Conservation (phyloP, 768 basidiomycete species). For the Cystofilobasidium ferigula region DNA sequence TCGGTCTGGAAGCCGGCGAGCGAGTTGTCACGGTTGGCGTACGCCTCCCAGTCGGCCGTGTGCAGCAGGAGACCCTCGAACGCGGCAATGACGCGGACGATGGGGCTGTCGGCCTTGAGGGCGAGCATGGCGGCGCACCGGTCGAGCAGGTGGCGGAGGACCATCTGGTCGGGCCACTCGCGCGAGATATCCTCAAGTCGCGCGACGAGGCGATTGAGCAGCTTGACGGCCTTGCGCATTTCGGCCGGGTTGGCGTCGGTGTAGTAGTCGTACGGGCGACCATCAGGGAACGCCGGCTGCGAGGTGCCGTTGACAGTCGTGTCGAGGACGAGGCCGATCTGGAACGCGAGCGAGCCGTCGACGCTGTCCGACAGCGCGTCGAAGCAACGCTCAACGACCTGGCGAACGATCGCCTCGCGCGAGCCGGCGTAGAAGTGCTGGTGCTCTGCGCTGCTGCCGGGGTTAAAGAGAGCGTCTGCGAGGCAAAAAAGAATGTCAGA, state of each 20-base stretch:
- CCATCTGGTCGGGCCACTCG: conserved; percentile 97
- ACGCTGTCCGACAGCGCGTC: conserved; percentile 16
- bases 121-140: conserved; percentile 58
- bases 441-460: not conserved
- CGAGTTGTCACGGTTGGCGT: conserved; percentile 80
- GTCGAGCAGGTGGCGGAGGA: conserved; percentile 68
- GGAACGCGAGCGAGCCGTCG: conserved; percentile 21
- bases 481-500: not conserved
- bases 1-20: conserved; percentile 56
- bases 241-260: conserved; percentile 62
- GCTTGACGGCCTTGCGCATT: conserved; percentile 49
- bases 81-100: conserved; percentile 70
- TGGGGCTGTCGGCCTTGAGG: conserved; percentile 54
- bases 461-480: conserved; percentile 17
- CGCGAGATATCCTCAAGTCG: conserved; percentile 51
- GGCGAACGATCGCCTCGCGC: conserved; percentile 22
- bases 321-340: conserved; percentile 16
- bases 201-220: conserved; percentile 46
- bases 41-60: conserved; percentile 92
- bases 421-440: conserved; percentile 6
- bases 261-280: conserved; percentile 61
- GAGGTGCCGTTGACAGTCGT: not conserved
- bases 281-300: conserved; percentile 4
- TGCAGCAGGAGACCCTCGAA: conserved; percentile 76
- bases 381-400: conserved; percentile 15